These are phyloP conservation scores for Trichoderma sp. DNA, from an alignment of 2,329 filamentous ascomycete genomes.

Conservation along the genomic window DNA sequence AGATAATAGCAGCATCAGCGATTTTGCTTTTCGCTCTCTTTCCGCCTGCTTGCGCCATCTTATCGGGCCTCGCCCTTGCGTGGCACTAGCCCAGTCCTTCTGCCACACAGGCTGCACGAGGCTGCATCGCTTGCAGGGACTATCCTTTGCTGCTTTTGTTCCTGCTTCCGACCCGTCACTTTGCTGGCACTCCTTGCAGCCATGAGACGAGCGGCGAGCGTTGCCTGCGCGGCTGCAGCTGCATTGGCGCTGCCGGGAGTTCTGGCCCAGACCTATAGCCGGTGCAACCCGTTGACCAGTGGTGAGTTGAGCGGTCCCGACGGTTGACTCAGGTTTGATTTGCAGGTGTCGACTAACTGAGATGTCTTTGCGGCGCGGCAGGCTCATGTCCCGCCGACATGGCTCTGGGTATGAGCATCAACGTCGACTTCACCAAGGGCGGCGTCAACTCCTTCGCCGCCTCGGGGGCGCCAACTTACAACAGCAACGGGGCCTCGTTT, in stretches of 20 bases:
- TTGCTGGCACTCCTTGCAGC: constrained; percentile 15
- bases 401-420: constrained; percentile 79
- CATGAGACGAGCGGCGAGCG: constrained; percentile 22
- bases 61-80: constrained; percentile 7
- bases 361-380: constrained; percentile 28
- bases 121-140: constrained; percentile 17
- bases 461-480: constrained; percentile 71
- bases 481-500: constrained; percentile 75
- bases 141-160: background rate
- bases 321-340: background rate
- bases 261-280: constrained; percentile 45
- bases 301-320: constrained; percentile 33
- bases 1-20: background rate
- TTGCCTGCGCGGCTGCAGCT: constrained; percentile 17
- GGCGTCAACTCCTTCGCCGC: constrained; percentile 76
- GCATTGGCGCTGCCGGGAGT: constrained; percentile 28
- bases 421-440: constrained; percentile 80
- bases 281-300: constrained; percentile 43
- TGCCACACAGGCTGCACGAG: background rate
- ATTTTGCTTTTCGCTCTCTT: background rate
- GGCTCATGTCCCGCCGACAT: constrained; percentile 72
- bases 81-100: constrained; percentile 7
- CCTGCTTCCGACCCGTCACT: background rate
- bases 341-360: background rate
- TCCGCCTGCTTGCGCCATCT: background rate